Evolutionary conservation across 2,329 filamentous ascomycete genomes (phyloP).

Genomic region (Sporothrix variecibatus): DNA sequence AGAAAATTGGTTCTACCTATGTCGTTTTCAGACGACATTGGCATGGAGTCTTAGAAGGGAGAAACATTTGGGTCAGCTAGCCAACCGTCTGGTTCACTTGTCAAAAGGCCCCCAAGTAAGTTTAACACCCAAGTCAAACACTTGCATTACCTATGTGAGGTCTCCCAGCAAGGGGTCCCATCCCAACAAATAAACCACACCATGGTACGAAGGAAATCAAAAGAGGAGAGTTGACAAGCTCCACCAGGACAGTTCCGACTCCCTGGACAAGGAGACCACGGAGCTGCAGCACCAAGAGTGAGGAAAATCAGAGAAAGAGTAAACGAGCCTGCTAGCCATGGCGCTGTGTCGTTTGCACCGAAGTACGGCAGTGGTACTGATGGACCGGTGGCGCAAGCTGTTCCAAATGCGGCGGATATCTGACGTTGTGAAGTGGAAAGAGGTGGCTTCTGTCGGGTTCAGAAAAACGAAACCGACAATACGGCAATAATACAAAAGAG

Average conservation of each 20-base stretch:
- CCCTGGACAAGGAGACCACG: not conserved
- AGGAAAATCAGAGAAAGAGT: not conserved
- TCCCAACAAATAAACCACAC: not conserved
- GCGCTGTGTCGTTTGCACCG: not conserved
- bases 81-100: conserved; percentile 1
- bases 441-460: not conserved
- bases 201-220: not conserved
- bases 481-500: not conserved
- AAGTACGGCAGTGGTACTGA: not conserved
- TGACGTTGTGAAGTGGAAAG: not conserved
- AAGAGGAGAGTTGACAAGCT: not conserved
- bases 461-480: not conserved
- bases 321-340: not conserved
- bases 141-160: not conserved
- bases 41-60: conserved; percentile 6
- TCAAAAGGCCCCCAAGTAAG: not conserved
- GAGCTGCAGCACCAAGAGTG: not conserved
- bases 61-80: conserved; percentile 3
- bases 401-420: not conserved
- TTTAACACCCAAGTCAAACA: not conserved
- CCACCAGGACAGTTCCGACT: not conserved
- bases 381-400: not conserved
- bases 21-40: not conserved
- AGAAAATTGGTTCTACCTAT: not conserved
- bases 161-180: not conserved